Evolutionary conservation across 176 grass and related monocot genomes (phyloP), one percentile per base, ranked within the genome.

Genomic region (Chloris gayana): DNA sequence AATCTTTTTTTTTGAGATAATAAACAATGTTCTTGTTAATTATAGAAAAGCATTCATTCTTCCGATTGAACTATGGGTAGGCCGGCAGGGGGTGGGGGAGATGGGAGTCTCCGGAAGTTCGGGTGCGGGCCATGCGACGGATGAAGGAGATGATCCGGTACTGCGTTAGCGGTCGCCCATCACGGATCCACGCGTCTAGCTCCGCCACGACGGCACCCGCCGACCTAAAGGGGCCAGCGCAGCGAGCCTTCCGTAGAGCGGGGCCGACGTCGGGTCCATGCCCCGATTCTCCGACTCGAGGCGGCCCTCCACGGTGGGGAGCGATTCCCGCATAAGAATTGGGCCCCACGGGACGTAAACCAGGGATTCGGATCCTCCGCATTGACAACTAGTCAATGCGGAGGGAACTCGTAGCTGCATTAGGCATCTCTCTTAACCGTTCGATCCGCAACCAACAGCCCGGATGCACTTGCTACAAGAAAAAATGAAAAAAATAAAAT

Each of bases 121-220:
- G 88, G 25, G 84, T 47, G 26, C 41, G 41, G 41, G 41, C 7
- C 41, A 44, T 44, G 41, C 56, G 78, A 70, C 73, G 82, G 29
- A 87, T 80, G 80, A 80, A 84, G 70, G 47, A 64, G 21, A 87
- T 29, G 27, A 91, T 62, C 56, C 84, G 33, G 5, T 46, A 33
- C 26, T 60, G n/a, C 25, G 33, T 64, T 33, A 87, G 70, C 13
- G 60, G 29, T 3, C 64, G 31, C 8, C 75, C 72, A 22, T 80
- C 45, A 7, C 69, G 67, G 80, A 80, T 1, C 88, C 88, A 90
- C 27, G 69, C 61, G 27, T 83, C 73, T 19, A 91, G 64, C 32
- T 67, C 72, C 64, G 37, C 69, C 65, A 25, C 46, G 51, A 76
- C 76, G 54, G 37, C 27, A 18, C 76, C 88, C 57, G 64, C 37